A percentile compares a stretch with the other conserved stretches of the same genome.
Conservation (phyloP, 1,284 basidiomycete species). For the Tremellales sp. region DNA sequence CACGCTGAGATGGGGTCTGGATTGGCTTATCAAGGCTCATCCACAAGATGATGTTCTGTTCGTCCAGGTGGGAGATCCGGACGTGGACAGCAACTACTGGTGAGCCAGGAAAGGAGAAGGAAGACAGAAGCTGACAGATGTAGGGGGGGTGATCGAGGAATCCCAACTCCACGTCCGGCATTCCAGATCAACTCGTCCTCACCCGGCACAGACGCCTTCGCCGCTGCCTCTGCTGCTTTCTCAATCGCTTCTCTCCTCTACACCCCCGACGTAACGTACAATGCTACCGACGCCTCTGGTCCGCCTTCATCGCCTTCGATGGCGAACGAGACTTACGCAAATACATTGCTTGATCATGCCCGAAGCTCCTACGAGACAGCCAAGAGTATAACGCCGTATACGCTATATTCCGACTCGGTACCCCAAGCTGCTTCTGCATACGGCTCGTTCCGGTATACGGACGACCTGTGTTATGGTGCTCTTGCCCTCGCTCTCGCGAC, state of each 20-base stretch:
- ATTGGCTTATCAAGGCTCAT: conserved; percentile 82
- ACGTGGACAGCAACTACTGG: conserved; percentile 66
- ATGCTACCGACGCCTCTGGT: conserved; percentile 41
- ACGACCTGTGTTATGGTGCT: conserved; percentile 58
- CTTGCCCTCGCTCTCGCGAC: conserved; percentile 69
- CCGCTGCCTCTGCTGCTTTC: conserved; percentile 76
- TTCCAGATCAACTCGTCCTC: conserved; percentile 70
- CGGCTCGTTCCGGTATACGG: conserved; percentile 59
- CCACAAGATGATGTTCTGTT: conserved; percentile 67
- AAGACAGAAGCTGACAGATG: conserved; percentile 2
- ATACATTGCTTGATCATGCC: conserved; percentile 67
- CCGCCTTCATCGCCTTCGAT: conserved; percentile 60
- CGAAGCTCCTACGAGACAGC: conserved; percentile 70
- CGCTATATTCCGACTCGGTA: conserved; percentile 54
- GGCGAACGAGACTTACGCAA: conserved; percentile 68
- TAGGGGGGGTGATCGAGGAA: conserved; percentile 80
- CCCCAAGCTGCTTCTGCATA: conserved; percentile 65
- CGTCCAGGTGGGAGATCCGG: conserved; percentile 69
- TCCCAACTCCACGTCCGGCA: conserved; percentile 68
- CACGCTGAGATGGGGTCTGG: conserved; percentile 80
- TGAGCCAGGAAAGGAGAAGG: conserved; percentile 7
- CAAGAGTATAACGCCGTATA: conserved; percentile 51
- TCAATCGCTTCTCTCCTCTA: conserved; percentile 80
- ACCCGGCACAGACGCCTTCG: conserved; percentile 85
- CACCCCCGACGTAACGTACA: conserved; percentile 54